Evolutionary conservation across 1,139 yeast species (phyloP), one percentile per base, ranked within the genome.

Genomic region (Meyerozyma elateridarum): DNA sequence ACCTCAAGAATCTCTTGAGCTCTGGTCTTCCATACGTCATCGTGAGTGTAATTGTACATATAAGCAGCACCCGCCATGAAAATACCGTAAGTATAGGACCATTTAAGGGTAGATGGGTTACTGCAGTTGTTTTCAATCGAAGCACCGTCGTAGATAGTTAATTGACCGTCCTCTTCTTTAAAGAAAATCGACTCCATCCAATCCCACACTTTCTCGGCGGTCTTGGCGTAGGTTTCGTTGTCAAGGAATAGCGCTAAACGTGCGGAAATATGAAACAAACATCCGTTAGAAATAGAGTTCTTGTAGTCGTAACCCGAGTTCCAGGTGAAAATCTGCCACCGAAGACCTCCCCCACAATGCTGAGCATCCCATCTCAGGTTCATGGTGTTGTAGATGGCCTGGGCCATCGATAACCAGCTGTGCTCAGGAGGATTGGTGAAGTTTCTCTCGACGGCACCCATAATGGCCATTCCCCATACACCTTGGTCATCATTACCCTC

Each of bases 291-390:
- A 37, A 89, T 93, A 7, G 94, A 68, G 57, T 89, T 89, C 59
- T 89, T 89, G 56, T 89, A 89, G 57, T 85, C 84, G 55, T 88
- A 89, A 44, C 97, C 97, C 7, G 88, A 71, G 56, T 89, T 89
- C 95, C 95, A 89, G 38, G 84, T 76, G 65, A 85, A 89, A 53
- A 89, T 89, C 62, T 89, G 97, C 97, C 97, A 89, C 61, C 96
- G 74, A 40, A 89, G 69, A 1, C 97, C 97, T 38, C 97, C 97
- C 33, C 71, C 73, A 59, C 97, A 89, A 35, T 71, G 49, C 3
- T 52, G 65, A 6, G 56, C 46, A 52, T 89, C 96, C 97, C 97
- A 89, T 57, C 96, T 73, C 22, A 73, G 59, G 25, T 85, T 75
- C 96, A 89, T 88, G 20, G 94, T 83, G 55, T 88, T 87, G 65